Evolutionary conservation across 305 asterid species (phyloP), one percentile per base, ranked within the genome.

Genomic region (Fraxinus angustifolia): DNA sequence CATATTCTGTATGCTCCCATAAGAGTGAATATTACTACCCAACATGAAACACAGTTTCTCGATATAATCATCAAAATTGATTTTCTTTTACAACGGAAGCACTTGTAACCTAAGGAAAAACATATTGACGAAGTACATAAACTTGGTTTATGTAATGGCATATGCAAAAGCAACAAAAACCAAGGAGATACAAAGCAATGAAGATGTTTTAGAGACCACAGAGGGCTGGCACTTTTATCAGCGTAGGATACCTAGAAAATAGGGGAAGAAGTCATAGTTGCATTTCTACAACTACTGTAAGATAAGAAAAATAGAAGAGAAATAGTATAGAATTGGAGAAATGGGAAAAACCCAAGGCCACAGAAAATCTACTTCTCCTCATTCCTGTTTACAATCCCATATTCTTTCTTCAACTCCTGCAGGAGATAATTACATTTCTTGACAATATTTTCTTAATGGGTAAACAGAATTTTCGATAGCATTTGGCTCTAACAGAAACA

Each of bases 41-140:
- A 53, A 8, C 14, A 65, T 40, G 78, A 80, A 81, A 48, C 48
- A 53, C 30, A 72, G 75, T 78, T 75, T 62, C 79, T 35, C 77
- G 60, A 79, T 17, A 70, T 73, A 21, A 78, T 48, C 26, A 53
- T 53, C 14, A 12, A 78, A 53, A 40, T 28, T 36, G 50, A 53
- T 1, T 74, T 82, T 72, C 16, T 17, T 48, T 53, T 11, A 17
- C n/a, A 73, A 74, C 31, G 0, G 50, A 73, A 78, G 45, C 16
- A 36, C 21, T 3, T 5, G 7, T 6, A 23, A 38, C 80, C 40
- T 33, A 38, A n/a, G 58, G 1, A 42, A 62, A 53, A 23, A 58
- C 45, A 45, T 26, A 38, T 38, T 17, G 10, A 68, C 12, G 36
- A 10, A 40, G 42, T 19, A 7, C 67, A 56, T 19, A 58, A 58